Evolutionary conservation across 805 yeast genomes (phyloP).

Genomic region (Yueomyces sp.): DNA sequence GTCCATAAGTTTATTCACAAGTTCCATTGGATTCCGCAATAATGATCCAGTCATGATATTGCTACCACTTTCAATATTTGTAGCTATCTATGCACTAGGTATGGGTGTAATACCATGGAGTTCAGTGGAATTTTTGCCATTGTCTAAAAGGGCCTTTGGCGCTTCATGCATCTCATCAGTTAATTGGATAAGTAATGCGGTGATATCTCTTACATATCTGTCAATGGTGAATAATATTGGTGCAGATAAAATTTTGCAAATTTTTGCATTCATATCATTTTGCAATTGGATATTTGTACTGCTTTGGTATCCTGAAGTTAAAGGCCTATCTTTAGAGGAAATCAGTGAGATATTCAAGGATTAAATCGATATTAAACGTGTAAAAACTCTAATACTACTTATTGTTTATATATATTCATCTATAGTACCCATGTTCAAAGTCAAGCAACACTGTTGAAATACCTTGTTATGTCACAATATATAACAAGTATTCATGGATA

Average conservation of each 20-base stretch:
- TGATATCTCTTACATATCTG: conserved; percentile 26
- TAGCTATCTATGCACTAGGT: conserved; percentile 31
- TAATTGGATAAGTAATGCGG: conserved; percentile 29
- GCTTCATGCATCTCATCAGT: conserved; percentile 30
- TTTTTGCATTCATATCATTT: conserved; percentile 24
- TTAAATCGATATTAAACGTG: conserved; percentile 28
- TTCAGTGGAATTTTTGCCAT: conserved; percentile 31
- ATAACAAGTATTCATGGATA: too few relatives aligned
- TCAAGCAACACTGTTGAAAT: too few relatives aligned
- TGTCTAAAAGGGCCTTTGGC: conserved; percentile 30
- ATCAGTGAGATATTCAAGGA: conserved; percentile 27
- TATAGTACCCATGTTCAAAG: too few relatives aligned
- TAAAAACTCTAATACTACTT: not conserved
- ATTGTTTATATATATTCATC: too few relatives aligned
- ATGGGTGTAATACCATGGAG: conserved; percentile 35
- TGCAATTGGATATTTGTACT: conserved; percentile 29
- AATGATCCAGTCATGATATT: conserved; percentile 14
- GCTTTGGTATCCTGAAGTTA: conserved; percentile 32
- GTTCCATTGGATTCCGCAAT: conserved; percentile 20
- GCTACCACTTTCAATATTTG: conserved; percentile 23
- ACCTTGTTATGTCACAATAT: too few relatives aligned
- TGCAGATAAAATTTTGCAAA: conserved; percentile 21
- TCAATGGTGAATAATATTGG: conserved; percentile 22
- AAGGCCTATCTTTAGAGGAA: conserved; percentile 31
- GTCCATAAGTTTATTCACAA: conserved; percentile 24